A percentile compares a stretch with the other conserved stretches of the same genome.
phyloP scores from a whole-genome alignment of 345 rosid species.

The Conringia planisiliqua region DNA sequence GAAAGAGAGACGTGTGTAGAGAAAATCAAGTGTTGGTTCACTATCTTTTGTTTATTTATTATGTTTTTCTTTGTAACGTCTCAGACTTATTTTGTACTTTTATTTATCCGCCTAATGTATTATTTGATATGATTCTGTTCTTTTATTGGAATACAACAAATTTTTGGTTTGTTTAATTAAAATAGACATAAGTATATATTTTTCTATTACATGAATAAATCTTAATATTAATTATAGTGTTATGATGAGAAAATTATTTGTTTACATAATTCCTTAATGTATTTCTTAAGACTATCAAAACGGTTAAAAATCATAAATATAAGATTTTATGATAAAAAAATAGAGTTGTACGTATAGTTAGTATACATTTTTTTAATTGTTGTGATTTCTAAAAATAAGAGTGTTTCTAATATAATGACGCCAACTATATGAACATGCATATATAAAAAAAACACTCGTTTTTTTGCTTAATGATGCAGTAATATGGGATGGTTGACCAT shows the following conservation, averaged over 20 bases:
- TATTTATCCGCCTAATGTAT: not conserved
- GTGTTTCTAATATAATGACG: not conserved
- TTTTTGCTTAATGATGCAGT: not conserved
- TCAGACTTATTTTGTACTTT: not conserved
- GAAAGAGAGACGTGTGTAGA: slow-evolving; percentile 16
- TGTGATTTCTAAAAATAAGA: not conserved
- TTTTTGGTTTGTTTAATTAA: not conserved
- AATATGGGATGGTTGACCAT: slow-evolving; percentile 22
- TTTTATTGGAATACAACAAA: not conserved
- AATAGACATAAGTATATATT: not conserved
- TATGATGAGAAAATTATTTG: not conserved
- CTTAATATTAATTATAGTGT: not conserved
- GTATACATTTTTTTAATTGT: not conserved
- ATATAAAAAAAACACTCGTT: not conserved
- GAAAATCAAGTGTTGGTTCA: slow-evolving; percentile 29
- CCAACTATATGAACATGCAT: not conserved
- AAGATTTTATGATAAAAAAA: not conserved
- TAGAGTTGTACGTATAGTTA: too few species aligned
- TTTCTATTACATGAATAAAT: not conserved
- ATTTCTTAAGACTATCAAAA: not conserved
- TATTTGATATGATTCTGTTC: not conserved
- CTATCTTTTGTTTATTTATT: slow-evolving; percentile 7
- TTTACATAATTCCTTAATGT: not conserved
- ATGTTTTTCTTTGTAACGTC: not conserved
- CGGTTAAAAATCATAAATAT: not conserved